Evolutionary conservation across 75 land plant species (phyloP), one percentile per base, ranked within the genome.

Genomic region (Isoetes taiwanensis): DNA sequence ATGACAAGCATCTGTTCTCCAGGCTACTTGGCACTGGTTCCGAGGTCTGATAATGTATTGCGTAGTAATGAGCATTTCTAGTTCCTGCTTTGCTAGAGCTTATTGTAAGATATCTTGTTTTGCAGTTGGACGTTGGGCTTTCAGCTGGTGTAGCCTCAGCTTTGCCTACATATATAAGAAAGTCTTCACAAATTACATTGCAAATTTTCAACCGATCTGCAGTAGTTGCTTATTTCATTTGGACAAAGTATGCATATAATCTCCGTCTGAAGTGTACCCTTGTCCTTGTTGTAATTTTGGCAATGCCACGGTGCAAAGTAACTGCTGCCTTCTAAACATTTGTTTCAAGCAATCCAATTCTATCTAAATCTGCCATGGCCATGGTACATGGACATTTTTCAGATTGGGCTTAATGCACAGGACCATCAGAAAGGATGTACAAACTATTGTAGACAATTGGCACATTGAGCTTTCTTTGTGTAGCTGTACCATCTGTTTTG

Each of bases 41-140:
- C 6, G 52, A 59, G 61, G 61, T 57, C 23, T 14, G 4, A 5
- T 5, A 8, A 17, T 17, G 16, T 4, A 46, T 4, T 46, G 16
- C 23, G 50, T 24, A 6, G 16, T 17, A 43, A 43, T 17, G 23
- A 5, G 50, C 50, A 43, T 17, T 5, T 4, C 4, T 8, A 43
- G 3, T 4, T 5, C 6, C 23, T 16, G 4, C 23, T 3, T 8
- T 16, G 4, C 6, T 14, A 43, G n/a, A 8, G 50, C 12, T 52
- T 1, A 14, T 37, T 37, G 9, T 37, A 10, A 9, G 39, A 37
- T 10, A 14, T 10, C 39, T 10, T 10, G 39, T 12, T 35, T 17
- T 41, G n/a, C 72, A 69, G 72, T 27, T 69, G 10, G 57, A 69
- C 46, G 67, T 69, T 25, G 72, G 72, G 14, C 43, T 69, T 12